phyloP scores from a whole-genome alignment of 768 basidiomycete species.

The Cyclocybe cylindracea region DNA sequence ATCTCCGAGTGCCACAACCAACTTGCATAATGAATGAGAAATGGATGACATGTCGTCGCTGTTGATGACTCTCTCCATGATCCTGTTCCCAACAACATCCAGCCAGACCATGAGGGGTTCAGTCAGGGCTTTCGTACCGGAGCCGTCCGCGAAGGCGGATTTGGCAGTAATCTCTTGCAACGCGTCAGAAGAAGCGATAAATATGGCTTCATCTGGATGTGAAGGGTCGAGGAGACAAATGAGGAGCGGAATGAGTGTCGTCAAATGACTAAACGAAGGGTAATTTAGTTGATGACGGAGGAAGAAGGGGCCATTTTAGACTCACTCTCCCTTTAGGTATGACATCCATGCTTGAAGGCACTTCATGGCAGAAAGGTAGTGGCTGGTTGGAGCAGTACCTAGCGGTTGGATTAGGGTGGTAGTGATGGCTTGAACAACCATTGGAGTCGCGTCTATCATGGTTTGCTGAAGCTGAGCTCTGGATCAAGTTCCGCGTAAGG shows the following conservation, averaged over 20 bases:
- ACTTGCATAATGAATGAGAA: slow-evolving; percentile 75
- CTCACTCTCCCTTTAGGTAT: slow-evolving; percentile 67
- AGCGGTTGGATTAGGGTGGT: slow-evolving; percentile 49
- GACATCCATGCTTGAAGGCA: slow-evolving; percentile 86
- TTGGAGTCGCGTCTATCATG: slow-evolving; percentile 64
- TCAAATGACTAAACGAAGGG: slow-evolving; percentile 55
- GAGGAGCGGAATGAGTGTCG: slow-evolving; percentile 62
- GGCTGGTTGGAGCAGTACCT: slow-evolving; percentile 32
- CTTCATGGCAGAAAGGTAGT: slow-evolving; percentile 71
- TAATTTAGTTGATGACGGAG: not conserved
- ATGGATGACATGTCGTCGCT: slow-evolving; percentile 52
- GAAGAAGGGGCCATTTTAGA: slow-evolving; percentile 9
- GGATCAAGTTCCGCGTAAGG: slow-evolving; percentile 1
- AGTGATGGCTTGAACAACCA: slow-evolving; percentile 71
- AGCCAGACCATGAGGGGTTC: slow-evolving; percentile 88
- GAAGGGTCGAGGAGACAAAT: slow-evolving; percentile 63
- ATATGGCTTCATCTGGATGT: slow-evolving; percentile 50
- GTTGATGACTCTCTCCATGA: slow-evolving; percentile 36
- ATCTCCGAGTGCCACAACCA: slow-evolving; percentile 81
- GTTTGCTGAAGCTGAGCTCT: slow-evolving; percentile 68
- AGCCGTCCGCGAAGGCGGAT: slow-evolving; percentile 71
- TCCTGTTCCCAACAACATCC: slow-evolving; percentile 50
- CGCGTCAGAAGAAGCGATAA: slow-evolving; percentile 68
- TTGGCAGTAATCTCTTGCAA: slow-evolving; percentile 78
- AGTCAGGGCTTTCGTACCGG: slow-evolving; percentile 70